phyloP scores from a whole-genome alignment of 345 rosid genomes.

The Bruguiera gymnorhiza region DNA sequence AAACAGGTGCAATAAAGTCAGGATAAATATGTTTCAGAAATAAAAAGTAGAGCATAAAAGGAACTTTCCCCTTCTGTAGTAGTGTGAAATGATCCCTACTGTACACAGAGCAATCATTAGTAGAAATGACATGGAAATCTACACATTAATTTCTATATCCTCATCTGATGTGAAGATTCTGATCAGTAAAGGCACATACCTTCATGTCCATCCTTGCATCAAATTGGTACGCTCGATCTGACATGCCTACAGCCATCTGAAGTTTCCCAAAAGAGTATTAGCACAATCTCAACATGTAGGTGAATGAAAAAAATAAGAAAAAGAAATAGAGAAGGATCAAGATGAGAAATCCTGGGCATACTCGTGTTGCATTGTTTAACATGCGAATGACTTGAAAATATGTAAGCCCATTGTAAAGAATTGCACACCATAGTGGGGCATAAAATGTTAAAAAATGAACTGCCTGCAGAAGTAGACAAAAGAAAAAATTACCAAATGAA shows the following conservation, averaged over 20 bases:
- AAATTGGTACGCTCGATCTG: conserved; percentile 61
- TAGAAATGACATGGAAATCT: background rate
- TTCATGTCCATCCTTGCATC: conserved; percentile 70
- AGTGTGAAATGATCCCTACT: no score
- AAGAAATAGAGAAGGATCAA: background rate
- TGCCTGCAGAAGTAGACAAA: conserved; percentile 53
- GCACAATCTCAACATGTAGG: conserved; percentile 8
- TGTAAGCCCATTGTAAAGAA: conserved; percentile 88
- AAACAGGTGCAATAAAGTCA: conserved; percentile 10
- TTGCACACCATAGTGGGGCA: conserved; percentile 92
- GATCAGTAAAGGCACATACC: conserved; percentile 35
- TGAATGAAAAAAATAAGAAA: background rate
- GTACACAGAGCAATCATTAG: no score
- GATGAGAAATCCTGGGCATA: conserved; percentile 26
- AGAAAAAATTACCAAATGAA: background rate
- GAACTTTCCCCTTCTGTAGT: no score
- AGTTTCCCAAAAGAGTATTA: conserved; percentile 15
- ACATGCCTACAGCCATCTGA: conserved; percentile 97
- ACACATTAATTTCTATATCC: background rate
- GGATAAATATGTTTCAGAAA: background rate
- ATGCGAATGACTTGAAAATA: conserved; percentile 95
- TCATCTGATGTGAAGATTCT: background rate
- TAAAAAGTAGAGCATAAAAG: no score
- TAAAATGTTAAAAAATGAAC: conserved; percentile 85
- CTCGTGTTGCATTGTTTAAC: conserved; percentile 90